Evolutionary conservation across 2,329 filamentous ascomycete species (phyloP), one percentile per base, ranked within the genome.

Genomic region (Trichoderma atroviride): DNA sequence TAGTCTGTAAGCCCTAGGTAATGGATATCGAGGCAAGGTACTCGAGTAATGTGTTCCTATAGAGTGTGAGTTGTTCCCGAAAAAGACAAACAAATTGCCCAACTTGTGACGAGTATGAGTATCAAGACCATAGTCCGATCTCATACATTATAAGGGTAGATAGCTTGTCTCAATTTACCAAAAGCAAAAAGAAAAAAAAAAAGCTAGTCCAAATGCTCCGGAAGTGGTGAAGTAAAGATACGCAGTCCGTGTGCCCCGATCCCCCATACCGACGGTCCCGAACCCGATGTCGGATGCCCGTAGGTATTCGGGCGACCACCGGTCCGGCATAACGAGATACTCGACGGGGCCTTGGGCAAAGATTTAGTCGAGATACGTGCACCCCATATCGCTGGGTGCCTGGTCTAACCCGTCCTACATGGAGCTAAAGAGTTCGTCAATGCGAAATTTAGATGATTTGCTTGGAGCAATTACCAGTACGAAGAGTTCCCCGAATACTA

Each of bases 261-360:
- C 33, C 24, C 24, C 61, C 62, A 53, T 47, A 65, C 62, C 62
- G 62, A 65, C 24, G 19, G 19, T 57, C 52, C 62, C 62, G 53
- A 57, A 57, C 53, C 62, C 62, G 62, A 65, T 47, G 62, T 65
- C 62, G 62, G 62, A 65, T 53, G 14, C 33, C n/a, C 43, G 11
- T 22, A 6, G 19, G 55, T 31, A 10, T 24, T 37, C 62, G 62
- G 62, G 62, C 62, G 53, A 53, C 52, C 37, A 35, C 53, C 62
- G 24, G 50, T 47, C 62, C 62, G 62, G 53, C 35, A 27, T 13
- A 13, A 13, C 24, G 6, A 29, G 43, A 56, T 24, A 50, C 7
- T 50, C n/a, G 22, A 22, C n/a, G 19, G 19, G 43, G 9, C 40
- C 40, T n/a, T n/a, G 40, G 22, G 9, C 7, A 47, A 50, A 24